Conservation (phyloP, 148 eudicot genomes). For the Rhododendron ferrugineum region DNA sequence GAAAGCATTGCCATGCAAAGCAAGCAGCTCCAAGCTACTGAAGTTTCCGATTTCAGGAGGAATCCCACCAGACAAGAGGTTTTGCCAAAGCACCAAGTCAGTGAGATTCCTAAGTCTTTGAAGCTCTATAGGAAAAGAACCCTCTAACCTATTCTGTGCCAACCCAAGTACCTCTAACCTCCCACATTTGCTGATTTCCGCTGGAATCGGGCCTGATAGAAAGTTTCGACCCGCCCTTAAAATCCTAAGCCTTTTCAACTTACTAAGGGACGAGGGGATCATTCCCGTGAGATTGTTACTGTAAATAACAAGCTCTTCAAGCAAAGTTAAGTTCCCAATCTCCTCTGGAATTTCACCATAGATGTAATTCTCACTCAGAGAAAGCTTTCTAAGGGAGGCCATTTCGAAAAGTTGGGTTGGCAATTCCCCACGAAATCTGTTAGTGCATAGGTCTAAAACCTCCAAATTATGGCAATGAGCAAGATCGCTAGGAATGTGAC, state of each 20-base stretch:
- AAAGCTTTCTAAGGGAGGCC: constrained; percentile 36
- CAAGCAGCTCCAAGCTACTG: constrained; percentile 39
- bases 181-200: constrained; percentile 34
- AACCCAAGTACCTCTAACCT: constrained; percentile 37
- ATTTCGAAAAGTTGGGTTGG: constrained; percentile 32
- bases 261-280: constrained; percentile 32
- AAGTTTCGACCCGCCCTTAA: constrained; percentile 42
- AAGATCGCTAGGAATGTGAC: constrained; percentile 40
- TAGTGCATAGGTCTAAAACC: constrained; percentile 52
- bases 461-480: constrained; percentile 26
- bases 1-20: constrained; percentile 40
- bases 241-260: constrained; percentile 34
- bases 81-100: constrained; percentile 43
- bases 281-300: constrained; percentile 57
- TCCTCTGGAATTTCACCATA: constrained; percentile 42
- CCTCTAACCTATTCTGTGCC: constrained; percentile 40
- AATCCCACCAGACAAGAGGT: constrained; percentile 39
- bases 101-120: constrained; percentile 33
- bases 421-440: constrained; percentile 33
- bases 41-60: constrained; percentile 49
- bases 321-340: constrained; percentile 28
- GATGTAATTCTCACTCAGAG: constrained; percentile 44
- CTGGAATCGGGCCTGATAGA: constrained; percentile 42
- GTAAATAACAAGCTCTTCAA: constrained; percentile 45
- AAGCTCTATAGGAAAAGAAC: constrained; percentile 44